Evolutionary conservation across 2,329 filamentous ascomycete genomes (phyloP), one percentile per base, ranked within the genome.

Genomic region (Drechslera avenae): DNA sequence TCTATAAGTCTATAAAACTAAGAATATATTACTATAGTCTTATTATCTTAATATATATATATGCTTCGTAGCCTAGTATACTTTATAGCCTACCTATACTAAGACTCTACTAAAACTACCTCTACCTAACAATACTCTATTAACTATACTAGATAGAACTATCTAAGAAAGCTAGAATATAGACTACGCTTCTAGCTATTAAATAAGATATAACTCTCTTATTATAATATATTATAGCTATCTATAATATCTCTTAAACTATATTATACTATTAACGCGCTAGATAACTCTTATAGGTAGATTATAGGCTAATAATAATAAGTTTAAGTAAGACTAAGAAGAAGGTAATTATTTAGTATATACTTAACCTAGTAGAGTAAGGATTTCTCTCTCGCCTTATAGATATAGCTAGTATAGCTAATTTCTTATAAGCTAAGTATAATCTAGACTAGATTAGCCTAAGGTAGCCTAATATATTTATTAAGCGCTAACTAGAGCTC

Each of bases 161-260:
- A 35, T 34, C n/a, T 17, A 36, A 34, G 13, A 18, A 48, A 30
- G 3, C 9, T 40, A 14, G 41, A 26, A 34, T 48, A 48, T 30
- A 48, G 45, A 7, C 16, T 41, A 12, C 45, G 4, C 35, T 48
- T 35, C 26, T 35, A 14, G 45, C 34, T 47, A 16, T 47, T 40
- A 28, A 47, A 36, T 21, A 33, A 21, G 36, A 39, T 17, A 14
- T 23, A 13, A 48, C 16, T 14, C 18, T 49, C 13, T 19, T n/a
- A 7, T 10, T 36, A 17, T n/a, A 18, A 41, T 37, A 37, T 16
- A 37, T 37, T 42, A 21, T 18, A 42, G 36, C 18, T 23, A 21
- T 42, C 39, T 49, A 36, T 36, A 49, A 42, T 13, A 9, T 49
- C 4, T 7, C 17, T 18, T 2, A 32, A 35, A 16, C 18, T 3